Evolutionary conservation across 345 rosid genomes (phyloP), one percentile per base, ranked within the genome.

Genomic region (Camelina neglecta): DNA sequence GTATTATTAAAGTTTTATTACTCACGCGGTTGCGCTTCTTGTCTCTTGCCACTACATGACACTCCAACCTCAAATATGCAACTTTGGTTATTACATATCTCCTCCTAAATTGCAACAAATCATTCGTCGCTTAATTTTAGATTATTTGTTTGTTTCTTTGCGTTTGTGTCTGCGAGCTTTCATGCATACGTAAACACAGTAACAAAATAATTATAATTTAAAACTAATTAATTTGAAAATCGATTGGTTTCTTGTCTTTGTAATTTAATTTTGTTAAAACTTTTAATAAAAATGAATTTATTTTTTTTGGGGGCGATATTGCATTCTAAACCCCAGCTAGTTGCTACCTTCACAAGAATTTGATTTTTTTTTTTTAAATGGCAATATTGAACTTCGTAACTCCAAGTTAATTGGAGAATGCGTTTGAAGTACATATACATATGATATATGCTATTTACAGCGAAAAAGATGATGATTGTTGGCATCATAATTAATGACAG

Each of bases 21-120:
- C 58, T 74, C 71, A 65, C 50, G 64, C 58, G 65, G 58, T 74
- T 63, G 71, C 77, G 55, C 48, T 62, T 39, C 69, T 62, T 21
- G 48, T 55, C 71, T 65, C 48, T 62, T 62, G n/a, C 15, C 35
- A 35, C 31, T 29, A 11, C 5, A 26, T 35, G 38, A 31, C 10
- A 31, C 47, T 59, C 20, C 49, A 50, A 21, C 49, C 48, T 21
- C 26, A 7, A 6, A 23, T 23, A 26, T 26, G 29, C 3, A 35
- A 49, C 61, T 15, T 60, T 35, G 18, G 12, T 11, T 35, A 35
- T 2, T 57, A 13, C 13, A 18, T 18, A 69, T 42, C 20, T 60
- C n/a, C 15, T 6, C 9, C 2, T 36, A 18, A 20, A 38, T 11
- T 26, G 15, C 47, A 69, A 69, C 31, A 24, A 44, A 29, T 36